These are phyloP conservation scores for Lithospermum erythrorhizon DNA, from an alignment of 257 asterid genomes.

Conservation along the genomic window DNA sequence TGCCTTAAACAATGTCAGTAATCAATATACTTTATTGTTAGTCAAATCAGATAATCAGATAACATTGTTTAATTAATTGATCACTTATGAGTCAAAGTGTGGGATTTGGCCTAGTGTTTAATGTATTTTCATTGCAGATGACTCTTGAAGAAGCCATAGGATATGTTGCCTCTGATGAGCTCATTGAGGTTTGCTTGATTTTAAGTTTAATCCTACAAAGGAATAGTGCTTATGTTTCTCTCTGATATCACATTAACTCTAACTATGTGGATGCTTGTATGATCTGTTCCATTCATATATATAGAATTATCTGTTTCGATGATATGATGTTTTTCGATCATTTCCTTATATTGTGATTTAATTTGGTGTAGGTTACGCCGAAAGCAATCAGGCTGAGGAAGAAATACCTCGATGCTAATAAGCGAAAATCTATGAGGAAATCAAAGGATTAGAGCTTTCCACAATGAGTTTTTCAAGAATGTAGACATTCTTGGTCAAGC, in stretches of 20 bases:
- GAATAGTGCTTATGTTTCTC: not conserved
- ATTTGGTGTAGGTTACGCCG: conserved; percentile 73
- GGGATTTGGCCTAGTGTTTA: too few relatives aligned
- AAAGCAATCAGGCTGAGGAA: conserved; percentile 79
- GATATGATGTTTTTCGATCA: not conserved
- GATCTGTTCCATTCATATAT: too few relatives aligned
- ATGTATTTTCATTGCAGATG: conserved; percentile 42
- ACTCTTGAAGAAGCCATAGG: conserved; percentile 97
- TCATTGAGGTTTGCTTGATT: conserved; percentile 59
- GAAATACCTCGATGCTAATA: conserved; percentile 74
- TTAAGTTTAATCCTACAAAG: not conserved
- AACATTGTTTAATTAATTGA: too few relatives aligned
- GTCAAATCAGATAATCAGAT: too few relatives aligned
- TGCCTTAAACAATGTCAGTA: too few relatives aligned
- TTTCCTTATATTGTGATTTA: not conserved
- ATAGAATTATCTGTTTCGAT: not conserved
- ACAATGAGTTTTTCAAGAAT: not conserved
- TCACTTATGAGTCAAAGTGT: not conserved
- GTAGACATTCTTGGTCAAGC: not conserved
- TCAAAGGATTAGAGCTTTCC: conserved; percentile 45
- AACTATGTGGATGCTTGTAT: not conserved
- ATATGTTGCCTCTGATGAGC: conserved; percentile 92
- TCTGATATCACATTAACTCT: not conserved
- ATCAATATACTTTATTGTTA: too few relatives aligned
- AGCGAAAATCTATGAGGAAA: conserved; percentile 78